Evolutionary conservation across 495 filamentous ascomycete genomes (phyloP).

Genomic region (Parachaetomium inaequale): DNA sequence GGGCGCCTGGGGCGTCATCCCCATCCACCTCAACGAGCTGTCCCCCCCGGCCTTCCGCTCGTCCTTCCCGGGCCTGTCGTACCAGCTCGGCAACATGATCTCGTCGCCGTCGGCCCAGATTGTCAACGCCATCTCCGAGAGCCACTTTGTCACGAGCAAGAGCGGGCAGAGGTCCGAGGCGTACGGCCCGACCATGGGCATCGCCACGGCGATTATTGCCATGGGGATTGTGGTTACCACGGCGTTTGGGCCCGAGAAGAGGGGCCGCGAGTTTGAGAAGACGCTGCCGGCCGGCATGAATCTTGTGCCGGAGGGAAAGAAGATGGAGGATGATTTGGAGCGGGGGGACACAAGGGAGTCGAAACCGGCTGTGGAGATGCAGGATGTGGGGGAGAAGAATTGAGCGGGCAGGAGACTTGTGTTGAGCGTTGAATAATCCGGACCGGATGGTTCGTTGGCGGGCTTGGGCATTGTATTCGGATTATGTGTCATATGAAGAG

Average conservation of each 20-base stretch:
- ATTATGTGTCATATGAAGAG: no score
- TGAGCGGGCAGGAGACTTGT: neutral
- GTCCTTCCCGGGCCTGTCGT: slow-evolving; percentile 61
- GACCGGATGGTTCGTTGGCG: no score
- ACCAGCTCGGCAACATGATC: slow-evolving; percentile 75
- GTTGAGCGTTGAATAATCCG: no score
- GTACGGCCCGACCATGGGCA: slow-evolving; percentile 66
- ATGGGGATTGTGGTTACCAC: slow-evolving; percentile 59
- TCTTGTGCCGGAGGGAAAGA: slow-evolving; percentile 19
- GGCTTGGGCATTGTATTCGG: no score
- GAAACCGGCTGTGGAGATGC: neutral
- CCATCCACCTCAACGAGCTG: slow-evolving; percentile 76
- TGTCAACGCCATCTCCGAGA: slow-evolving; percentile 63
- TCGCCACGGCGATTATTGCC: slow-evolving; percentile 67
- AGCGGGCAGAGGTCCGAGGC: slow-evolving; percentile 54
- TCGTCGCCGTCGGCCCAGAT: slow-evolving; percentile 70
- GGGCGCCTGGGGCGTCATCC: slow-evolving; percentile 74
- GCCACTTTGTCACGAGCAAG: slow-evolving; percentile 43
- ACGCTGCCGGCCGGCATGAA: slow-evolving; percentile 54
- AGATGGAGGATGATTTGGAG: slow-evolving; percentile 24
- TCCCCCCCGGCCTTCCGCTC: slow-evolving; percentile 72
- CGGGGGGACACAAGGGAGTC: neutral
- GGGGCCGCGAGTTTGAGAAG: slow-evolving; percentile 63
- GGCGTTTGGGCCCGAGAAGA: slow-evolving; percentile 61
- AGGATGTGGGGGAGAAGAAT: neutral